Conservation (phyloP, 257 asterid genomes). For the Solanum appendiculatum region DNA sequence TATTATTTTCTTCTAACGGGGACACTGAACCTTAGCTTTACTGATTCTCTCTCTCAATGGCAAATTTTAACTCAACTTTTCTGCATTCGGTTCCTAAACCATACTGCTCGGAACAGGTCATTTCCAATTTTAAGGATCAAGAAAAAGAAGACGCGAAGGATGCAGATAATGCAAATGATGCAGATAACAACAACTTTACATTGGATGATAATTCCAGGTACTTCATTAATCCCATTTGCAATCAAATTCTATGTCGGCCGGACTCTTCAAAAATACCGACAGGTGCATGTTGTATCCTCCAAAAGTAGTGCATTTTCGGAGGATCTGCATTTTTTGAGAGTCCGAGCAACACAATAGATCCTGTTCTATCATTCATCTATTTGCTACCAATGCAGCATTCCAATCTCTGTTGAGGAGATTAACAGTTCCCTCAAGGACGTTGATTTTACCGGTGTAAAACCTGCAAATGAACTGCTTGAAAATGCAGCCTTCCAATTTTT, state of each 20-base stretch:
- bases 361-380: not conserved
- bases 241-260: not conserved
- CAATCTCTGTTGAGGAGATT: conserved; percentile 57
- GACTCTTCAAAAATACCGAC: not conserved
- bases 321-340: not conserved
- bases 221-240: not conserved
- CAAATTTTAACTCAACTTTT: not conserved
- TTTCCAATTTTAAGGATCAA: conserved; percentile 37
- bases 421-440: conserved; percentile 39
- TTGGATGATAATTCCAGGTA: conserved; percentile 73
- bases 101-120: conserved; percentile 27
- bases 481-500: conserved; percentile 68
- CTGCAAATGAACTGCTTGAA: conserved; percentile 51
- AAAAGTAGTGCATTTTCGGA: not conserved
- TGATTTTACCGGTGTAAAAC: conserved; percentile 64
- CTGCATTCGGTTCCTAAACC: not conserved
- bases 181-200: conserved; percentile 31
- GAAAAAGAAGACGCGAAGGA: conserved; percentile 28
- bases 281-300: not conserved
- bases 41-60: not conserved
- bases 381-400: conserved; percentile 40
- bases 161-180: conserved; percentile 18
- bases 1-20: not conserved
- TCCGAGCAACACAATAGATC: not conserved
- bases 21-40: not conserved